A percentile compares a stretch with the other conserved stretches of the same genome.
Conservation (phyloP, 192 early-diverging fungal species). For the Backusella morwellensis region DNA sequence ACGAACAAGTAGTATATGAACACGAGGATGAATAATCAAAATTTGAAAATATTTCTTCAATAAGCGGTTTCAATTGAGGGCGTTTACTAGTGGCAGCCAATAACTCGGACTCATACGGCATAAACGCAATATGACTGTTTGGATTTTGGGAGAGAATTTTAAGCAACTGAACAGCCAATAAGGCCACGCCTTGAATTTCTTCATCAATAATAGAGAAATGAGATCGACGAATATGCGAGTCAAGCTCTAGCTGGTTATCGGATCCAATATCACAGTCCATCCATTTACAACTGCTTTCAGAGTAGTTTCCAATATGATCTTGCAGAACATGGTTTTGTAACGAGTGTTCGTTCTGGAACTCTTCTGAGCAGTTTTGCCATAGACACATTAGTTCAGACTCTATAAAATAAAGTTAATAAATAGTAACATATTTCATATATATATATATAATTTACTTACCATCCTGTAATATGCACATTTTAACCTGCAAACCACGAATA, state of each 20-base stretch:
- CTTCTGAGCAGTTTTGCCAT: conserved; percentile 48
- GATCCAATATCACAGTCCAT: not conserved
- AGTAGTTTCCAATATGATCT: conserved; percentile 34
- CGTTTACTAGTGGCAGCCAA: conserved; percentile 7
- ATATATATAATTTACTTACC: conserved; percentile 13
- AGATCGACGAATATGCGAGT: not conserved
- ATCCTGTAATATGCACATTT: conserved; percentile 29
- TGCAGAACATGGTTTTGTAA: conserved; percentile 49
- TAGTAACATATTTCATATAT: not conserved
- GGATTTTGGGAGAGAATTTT: conserved; percentile 14
- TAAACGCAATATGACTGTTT: conserved; percentile 19
- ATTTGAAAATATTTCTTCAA: conserved; percentile 21
- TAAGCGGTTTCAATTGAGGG: conserved; percentile 9
- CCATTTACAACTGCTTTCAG: not conserved
- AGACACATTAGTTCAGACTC: conserved; percentile 38
- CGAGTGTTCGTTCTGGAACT: conserved; percentile 36
- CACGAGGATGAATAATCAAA: conserved; percentile 1
- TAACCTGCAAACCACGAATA: conserved; percentile 28
- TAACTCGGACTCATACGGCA: conserved; percentile 29
- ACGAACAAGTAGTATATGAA: not conserved
- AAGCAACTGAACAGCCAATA: conserved; percentile 18
- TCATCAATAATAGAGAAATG: not conserved
- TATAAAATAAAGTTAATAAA: not conserved
- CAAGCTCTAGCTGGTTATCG: not conserved
- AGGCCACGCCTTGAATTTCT: conserved; percentile 18